phyloP scores from a whole-genome alignment of 2,329 filamentous ascomycete genomes.

The Colletotrichum magnum region DNA sequence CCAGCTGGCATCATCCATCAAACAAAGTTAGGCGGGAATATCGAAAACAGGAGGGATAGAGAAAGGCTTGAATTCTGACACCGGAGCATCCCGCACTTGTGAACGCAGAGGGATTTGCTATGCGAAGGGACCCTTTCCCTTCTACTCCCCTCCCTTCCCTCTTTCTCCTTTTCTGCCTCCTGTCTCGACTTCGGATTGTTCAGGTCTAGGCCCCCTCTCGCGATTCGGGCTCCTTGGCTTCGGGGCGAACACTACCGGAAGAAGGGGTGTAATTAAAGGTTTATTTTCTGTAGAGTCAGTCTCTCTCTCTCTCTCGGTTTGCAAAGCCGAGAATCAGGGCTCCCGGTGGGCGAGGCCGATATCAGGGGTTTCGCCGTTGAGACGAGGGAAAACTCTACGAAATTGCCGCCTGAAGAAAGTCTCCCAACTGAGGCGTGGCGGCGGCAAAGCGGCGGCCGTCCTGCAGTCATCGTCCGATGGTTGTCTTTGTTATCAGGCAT shows the following conservation, averaged over 20 bases:
- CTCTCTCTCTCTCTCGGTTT: not conserved
- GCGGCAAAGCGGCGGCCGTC: not conserved
- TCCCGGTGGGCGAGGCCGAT: not conserved
- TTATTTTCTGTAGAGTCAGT: not conserved
- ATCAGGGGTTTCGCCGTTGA: conserved; percentile 4
- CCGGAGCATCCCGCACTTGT: conserved; percentile 25
- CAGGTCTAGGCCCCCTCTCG: not conserved
- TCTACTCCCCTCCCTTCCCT: not conserved
- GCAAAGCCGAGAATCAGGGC: not conserved
- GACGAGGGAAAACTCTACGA: conserved; percentile 11
- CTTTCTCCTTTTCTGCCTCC: not conserved
- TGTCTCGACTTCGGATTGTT: not conserved
- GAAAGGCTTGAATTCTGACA: conserved; percentile 10
- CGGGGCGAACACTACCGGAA: not conserved
- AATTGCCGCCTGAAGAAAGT: conserved; percentile 16
- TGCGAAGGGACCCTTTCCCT: not conserved
- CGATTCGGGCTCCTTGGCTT: not conserved
- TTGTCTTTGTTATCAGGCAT: no score
- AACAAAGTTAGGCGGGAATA: no score
- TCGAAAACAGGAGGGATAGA: not conserved
- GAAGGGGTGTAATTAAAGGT: not conserved
- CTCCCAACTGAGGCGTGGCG: not conserved
- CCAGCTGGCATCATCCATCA: conserved; percentile 25
- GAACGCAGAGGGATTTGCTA: conserved; percentile 17
- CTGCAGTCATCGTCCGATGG: not conserved